Evolutionary conservation across 1,284 basidiomycete genomes (phyloP).

Genomic region (Leccinum proximum): DNA sequence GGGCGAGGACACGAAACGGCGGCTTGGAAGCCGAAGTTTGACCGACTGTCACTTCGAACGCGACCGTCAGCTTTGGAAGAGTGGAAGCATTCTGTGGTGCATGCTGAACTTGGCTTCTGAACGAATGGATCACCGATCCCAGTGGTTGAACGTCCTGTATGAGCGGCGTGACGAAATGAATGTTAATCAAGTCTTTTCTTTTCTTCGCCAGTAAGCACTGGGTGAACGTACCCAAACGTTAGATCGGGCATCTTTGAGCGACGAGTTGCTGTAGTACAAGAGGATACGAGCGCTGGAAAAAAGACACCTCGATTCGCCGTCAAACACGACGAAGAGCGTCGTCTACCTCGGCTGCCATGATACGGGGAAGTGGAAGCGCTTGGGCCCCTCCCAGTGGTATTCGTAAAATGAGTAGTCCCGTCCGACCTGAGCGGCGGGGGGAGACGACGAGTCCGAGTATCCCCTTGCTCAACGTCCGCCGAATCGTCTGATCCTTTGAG

Average conservation of each 20-base stretch:
- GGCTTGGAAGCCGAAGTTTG: constrained; percentile 2
- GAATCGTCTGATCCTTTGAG: too few relatives aligned
- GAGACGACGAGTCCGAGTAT: neutral
- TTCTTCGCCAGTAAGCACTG: neutral
- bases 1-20: constrained; percentile 12
- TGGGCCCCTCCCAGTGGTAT: constrained; percentile 27
- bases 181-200: neutral
- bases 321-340: constrained; percentile 22
- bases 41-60: constrained; percentile 19
- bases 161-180: neutral
- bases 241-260: constrained; percentile 8
- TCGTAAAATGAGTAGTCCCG: constrained; percentile 21
- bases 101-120: constrained; percentile 7
- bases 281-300: constrained; percentile 22
- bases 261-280: constrained; percentile 12
- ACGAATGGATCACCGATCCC: constrained; percentile 13
- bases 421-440: neutral
- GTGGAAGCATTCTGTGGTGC: constrained; percentile 12
- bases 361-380: constrained; percentile 20
- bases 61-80: constrained; percentile 22
- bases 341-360: constrained; percentile 26
- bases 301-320: constrained; percentile 19
- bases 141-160: constrained; percentile 19
- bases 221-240: constrained; percentile 20
- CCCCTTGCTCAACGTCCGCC: neutral